Base-by-base conservation (phyloP, 2,329 filamentous ascomycete genomes). In the Epichloe sibirici region DNA sequence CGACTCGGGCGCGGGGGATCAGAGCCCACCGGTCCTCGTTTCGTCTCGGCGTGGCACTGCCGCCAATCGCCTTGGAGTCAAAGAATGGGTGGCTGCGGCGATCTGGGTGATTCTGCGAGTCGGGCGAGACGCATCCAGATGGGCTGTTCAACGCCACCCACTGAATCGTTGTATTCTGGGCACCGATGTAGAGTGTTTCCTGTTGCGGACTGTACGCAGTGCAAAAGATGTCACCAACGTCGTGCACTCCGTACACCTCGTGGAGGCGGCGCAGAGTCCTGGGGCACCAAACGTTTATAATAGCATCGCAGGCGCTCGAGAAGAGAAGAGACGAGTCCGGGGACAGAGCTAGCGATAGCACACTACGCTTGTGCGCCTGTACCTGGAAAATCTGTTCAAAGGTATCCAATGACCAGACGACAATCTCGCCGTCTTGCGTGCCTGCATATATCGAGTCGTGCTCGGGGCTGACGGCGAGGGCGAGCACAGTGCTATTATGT, bases 141-240 rank as follows among this genome's bases (percentile, higher is more conserved):
- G 81, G 77, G 57, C 88, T 79, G 60, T 80, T 80, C 52, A 95
- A 71, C 57, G 83, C 78, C 60, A 89, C 86, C 93, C 93, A 98
- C 75, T 95, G 90, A 50, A 96, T 93, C 40, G 86, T 89, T 7
- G 90, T 93, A 64, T 97, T 96, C 65, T 97, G 93, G 0, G 90
- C 88, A 53, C 93, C 93, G 44, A 95, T 79, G 66, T 95, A 97
- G 4, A 95, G 78, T 0, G 86, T 95, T 59, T 91, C 80, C 61
- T 88, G 76, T 58, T 82, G 78, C 6, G 82, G 72, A 4, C 90
- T 95, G 67, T 95, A 96, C 1, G 85, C 86, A n/a, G 95, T 84
- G 60, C 89, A 95, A 66, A 97, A 97, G 54, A 98, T 82, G 70
- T 98, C 93, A 55, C 93, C 93, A 42, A 95, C 87, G 61, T 97